Evolutionary conservation across 1,139 yeast species (phyloP), one percentile per base, ranked within the genome.

Genomic region (Taphrina communis): DNA sequence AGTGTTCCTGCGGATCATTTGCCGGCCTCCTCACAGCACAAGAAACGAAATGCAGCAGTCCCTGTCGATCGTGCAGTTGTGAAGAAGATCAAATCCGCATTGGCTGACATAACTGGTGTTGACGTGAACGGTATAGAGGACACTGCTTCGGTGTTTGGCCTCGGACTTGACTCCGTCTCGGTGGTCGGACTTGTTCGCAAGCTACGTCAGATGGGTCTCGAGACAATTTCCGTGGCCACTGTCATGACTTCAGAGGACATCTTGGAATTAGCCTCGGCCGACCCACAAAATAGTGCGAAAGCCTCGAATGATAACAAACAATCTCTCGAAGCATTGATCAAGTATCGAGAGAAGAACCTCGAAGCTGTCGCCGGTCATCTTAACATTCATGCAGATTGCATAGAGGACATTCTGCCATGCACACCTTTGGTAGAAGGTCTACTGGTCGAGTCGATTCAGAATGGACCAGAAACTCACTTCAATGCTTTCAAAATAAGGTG

Each of bases 81-180:
- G 21, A 25, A 25, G 8, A 11, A 35, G 36, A 42, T 65, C 58
- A 65, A 65, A 35, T 65, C 59, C 21, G 44, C 41, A 7, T 44
- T 73, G 12, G 39, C 52, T 4, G 42, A 59, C 6, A 50, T 69
- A 17, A 41, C 57, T 6, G 55, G 35, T 12, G 11, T 61, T 6
- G n/a, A 50, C 9, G n/a, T 50, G 35, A 62, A 53, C 1, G n/a
- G 17, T 17, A 55, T 69, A n/a, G 8, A 21, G 1, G 62, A 58
- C 11, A 21, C 21, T 35, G 69, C 73, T 12, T 69, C 75, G 7
- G 52, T 73, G 17, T 73, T 72, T 46, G 74, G 73, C 19, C 70
- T 73, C 9, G 76, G 76, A n/a, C 55, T 73, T n/a, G 76, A 74
- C 59, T 74, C 76, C 1, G 71, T 74, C 14, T 72, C 75, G 6